Evolutionary conservation across 2,329 filamentous ascomycete genomes (phyloP).

Genomic region (Diaporthe eres): DNA sequence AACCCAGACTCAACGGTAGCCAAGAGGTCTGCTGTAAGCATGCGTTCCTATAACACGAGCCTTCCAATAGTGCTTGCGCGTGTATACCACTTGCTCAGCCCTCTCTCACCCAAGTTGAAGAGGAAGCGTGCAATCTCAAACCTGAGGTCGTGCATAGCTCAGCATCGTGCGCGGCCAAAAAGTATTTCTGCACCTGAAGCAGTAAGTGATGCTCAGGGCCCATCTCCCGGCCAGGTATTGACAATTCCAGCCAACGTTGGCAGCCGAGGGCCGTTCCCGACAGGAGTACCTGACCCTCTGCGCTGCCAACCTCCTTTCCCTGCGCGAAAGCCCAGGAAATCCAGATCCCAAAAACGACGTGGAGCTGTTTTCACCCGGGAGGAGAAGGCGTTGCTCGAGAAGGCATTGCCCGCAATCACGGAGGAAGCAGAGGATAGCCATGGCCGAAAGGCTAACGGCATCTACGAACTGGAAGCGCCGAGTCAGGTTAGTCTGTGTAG

Average conservation of each 20-base stretch:
- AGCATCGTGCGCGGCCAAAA: not conserved
- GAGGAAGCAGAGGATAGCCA: not conserved
- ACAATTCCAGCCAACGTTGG: not conserved
- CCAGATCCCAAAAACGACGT: not conserved
- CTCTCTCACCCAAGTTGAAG: conserved; percentile 9
- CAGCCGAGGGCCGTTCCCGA: not conserved
- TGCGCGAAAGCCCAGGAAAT: not conserved
- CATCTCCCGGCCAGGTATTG: not conserved
- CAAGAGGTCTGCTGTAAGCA: not conserved
- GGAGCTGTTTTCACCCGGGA: not conserved
- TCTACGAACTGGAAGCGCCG: not conserved
- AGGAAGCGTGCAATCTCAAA: conserved; percentile 11
- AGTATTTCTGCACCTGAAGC: not conserved
- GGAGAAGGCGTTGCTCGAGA: conserved; percentile 4
- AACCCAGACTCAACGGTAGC: not conserved
- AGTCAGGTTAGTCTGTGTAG: not conserved
- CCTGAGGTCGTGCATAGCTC: not conserved
- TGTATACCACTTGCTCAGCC: not conserved
- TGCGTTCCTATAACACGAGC: not conserved
- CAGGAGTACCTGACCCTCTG: not conserved
- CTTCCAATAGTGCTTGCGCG: conserved; percentile 28
- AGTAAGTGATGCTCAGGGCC: not conserved
- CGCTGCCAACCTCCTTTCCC: not conserved
- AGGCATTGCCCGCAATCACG: not conserved
- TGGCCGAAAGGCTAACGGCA: not conserved